Conservation (phyloP, 2,329 filamentous ascomycete genomes). For the Leptoxyphium fumago region DNA sequence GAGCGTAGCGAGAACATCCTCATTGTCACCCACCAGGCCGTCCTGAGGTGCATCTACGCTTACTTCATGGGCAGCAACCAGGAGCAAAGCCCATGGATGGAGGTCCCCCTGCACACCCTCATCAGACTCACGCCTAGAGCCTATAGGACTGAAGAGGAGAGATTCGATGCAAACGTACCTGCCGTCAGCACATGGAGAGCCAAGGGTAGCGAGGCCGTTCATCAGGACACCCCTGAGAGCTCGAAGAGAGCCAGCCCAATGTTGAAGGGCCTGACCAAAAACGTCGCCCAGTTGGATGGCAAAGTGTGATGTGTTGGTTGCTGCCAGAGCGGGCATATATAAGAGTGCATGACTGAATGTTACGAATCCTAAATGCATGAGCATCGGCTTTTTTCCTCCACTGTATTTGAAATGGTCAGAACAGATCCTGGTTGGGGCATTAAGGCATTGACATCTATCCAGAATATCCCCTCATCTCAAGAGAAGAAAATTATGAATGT, state of each 20-base stretch:
- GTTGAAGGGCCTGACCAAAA: conserved; percentile 8
- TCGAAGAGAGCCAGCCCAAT: conserved; percentile 8
- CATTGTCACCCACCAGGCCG: conserved; percentile 94
- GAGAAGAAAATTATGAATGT: no score
- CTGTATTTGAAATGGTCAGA: no score
- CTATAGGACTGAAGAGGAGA: conserved; percentile 81
- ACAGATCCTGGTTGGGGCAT: no score
- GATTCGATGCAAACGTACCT: conserved; percentile 79
- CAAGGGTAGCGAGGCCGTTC: conserved; percentile 83
- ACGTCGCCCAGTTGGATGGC: background rate
- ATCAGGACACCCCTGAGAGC: conserved; percentile 37
- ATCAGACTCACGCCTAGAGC: conserved; percentile 93
- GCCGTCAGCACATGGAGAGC: conserved; percentile 93
- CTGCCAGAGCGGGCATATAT: no score
- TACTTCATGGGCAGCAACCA: conserved; percentile 98
- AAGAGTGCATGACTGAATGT: no score
- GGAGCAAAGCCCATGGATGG: conserved; percentile 92
- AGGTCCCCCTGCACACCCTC: conserved; percentile 86
- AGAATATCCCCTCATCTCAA: no score
- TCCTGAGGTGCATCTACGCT: conserved; percentile 91
- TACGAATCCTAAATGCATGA: no score
- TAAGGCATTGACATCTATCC: no score
- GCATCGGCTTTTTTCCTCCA: no score
- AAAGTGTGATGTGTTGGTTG: background rate
- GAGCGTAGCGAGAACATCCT: conserved; percentile 93